Base-by-base conservation (phyloP, 1,139 yeast species). In the Yamadazyma jaroonii region DNA sequence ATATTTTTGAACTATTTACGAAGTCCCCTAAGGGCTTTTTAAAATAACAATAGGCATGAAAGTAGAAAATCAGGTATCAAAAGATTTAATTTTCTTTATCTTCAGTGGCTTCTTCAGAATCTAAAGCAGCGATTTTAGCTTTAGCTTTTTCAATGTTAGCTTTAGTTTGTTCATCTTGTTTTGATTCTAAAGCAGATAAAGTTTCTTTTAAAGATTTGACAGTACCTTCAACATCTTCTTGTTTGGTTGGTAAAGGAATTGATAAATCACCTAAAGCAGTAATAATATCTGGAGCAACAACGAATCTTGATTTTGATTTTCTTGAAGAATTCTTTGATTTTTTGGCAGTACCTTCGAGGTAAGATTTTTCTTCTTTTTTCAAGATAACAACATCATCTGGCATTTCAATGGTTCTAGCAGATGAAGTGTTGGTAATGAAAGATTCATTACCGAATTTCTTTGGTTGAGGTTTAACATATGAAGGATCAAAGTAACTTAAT, bases 101-200 rank as follows among this genome's bases (percentile, higher is more conserved):
- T 22, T 46, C 59, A 11, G 56, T 63, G 14, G 57, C 64, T 15
- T 53, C 58, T 31, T 53, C 64, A 34, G 57, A 69, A 43, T 66
- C 79, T 46, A 86, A 67, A 57, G 81, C 74, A 48, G 84, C 84
- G 50, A 86, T 77, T 61, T 80, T 81, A 41, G 82, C 84, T 68
- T 86, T 79, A 42, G 92, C 95, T 48, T 74, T 75, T 50, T 77
- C 86, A 49, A 84, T 72, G 61, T 85, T 84, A 60, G 76, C 77
- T 61, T 80, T 76, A 44, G 97, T 88, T 57, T 83, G 89, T 45
- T 81, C 86, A 44, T 81, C 90, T 69, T 89, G 95, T 64, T 82
- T 81, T 37, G 75, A 75, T 62, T 77, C 72, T 65, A 78, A 85
- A 49, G 81, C 81, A 38, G 68, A 71, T 59, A 87, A 77, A 62